Conservation (phyloP, 805 yeast genomes). For the Spathaspora girioi region DNA sequence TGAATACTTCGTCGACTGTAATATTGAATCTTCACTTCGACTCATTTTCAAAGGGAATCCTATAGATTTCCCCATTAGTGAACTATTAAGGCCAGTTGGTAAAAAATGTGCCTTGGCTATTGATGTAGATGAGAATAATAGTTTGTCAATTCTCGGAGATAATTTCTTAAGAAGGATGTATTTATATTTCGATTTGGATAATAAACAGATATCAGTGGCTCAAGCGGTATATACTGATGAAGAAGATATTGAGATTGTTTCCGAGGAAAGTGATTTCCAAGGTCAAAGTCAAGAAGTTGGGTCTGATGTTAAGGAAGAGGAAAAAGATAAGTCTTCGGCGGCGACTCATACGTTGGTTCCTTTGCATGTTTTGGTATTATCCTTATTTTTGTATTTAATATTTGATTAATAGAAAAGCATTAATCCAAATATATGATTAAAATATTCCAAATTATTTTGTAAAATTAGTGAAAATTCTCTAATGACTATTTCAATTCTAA, state of each 20-base stretch:
- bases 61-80: conserved; percentile 44
- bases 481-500: too few species aligned
- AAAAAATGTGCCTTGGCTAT: neutral
- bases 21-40: conserved; percentile 13
- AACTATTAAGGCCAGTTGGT: neutral
- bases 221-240: conserved; percentile 14
- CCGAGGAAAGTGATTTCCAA: neutral
- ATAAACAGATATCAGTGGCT: conserved; percentile 21
- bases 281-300: neutral
- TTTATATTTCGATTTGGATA: conserved; percentile 23
- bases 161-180: conserved; percentile 25
- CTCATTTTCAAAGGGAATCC: conserved; percentile 55
- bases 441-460: too few species aligned
- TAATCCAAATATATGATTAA: too few species aligned
- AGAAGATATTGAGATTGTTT: conserved; percentile 1
- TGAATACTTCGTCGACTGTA: conserved; percentile 47
- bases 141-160: conserved; percentile 18
- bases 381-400: neutral
- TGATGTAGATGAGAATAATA: neutral
- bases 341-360: neutral
- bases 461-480: too few species aligned
- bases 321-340: neutral
- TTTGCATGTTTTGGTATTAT: neutral
- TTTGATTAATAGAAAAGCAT: neutral
- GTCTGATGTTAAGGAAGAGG: neutral